phyloP scores from a whole-genome alignment of 2,329 filamentous ascomycete species.

The Hypoxylon sp. region DNA sequence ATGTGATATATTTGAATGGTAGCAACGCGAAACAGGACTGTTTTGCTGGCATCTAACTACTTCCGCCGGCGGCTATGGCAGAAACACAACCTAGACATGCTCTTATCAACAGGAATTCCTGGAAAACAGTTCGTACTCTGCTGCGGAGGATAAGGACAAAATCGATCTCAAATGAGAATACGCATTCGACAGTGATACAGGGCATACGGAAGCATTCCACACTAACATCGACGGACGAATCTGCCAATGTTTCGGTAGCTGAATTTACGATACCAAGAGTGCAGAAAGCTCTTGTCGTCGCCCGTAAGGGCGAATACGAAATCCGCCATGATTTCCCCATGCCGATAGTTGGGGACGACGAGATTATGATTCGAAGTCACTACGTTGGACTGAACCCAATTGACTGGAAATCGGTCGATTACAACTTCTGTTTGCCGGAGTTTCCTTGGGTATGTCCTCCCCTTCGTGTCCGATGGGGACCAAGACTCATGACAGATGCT shows the following conservation, averaged over 20 bases:
- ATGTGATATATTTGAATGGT: slow-evolving; percentile 4
- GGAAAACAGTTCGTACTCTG: slow-evolving; percentile 46
- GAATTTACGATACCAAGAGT: slow-evolving; percentile 37
- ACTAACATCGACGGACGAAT: slow-evolving; percentile 44
- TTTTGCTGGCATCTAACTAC: not conserved
- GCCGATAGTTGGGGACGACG: slow-evolving; percentile 50
- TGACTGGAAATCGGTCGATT: slow-evolving; percentile 60
- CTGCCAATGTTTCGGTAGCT: slow-evolving; percentile 33
- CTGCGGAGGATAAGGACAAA: slow-evolving; percentile 43
- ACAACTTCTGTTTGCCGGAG: slow-evolving; percentile 59
- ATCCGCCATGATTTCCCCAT: slow-evolving; percentile 49
- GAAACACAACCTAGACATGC: slow-evolving; percentile 34
- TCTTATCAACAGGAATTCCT: slow-evolving; percentile 42
- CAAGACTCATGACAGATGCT: slow-evolving; percentile 18
- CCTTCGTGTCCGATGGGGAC: not conserved
- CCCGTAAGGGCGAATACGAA: slow-evolving; percentile 50
- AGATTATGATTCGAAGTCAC: slow-evolving; percentile 55
- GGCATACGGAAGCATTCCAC: slow-evolving; percentile 35
- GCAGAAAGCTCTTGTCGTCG: slow-evolving; percentile 52
- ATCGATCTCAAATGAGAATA: slow-evolving; percentile 28
- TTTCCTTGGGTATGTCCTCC: slow-evolving; percentile 54
- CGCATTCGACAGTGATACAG: slow-evolving; percentile 30
- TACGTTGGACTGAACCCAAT: slow-evolving; percentile 60
- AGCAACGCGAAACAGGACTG: not conserved
- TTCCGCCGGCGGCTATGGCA: slow-evolving; percentile 27